Evolutionary conservation across 148 eudicot species (phyloP).

Genomic region (Nyssa sinensis): DNA sequence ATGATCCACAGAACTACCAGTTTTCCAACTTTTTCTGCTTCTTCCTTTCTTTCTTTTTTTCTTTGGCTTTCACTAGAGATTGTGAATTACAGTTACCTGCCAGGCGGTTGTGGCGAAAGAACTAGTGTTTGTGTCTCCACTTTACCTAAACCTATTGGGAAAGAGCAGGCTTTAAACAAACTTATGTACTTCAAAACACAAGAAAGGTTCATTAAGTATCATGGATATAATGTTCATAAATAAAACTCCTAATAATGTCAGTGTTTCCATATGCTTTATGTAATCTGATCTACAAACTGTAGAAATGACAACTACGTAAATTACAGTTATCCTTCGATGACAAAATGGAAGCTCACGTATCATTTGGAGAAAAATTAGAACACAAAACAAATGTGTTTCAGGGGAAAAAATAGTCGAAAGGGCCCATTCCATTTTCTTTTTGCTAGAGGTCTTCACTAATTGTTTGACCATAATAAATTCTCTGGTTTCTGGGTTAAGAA

Average conservation of each 20-base stretch:
- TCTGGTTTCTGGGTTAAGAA: no score
- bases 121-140: conserved; percentile 68
- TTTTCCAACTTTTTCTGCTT: no score
- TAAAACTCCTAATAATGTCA: neutral
- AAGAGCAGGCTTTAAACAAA: conserved; percentile 16
- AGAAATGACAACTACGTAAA: neutral
- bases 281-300: neutral
- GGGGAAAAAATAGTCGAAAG: neutral
- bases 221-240: neutral
- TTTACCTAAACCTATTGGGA: conserved; percentile 63
- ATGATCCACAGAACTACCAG: no score
- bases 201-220: neutral
- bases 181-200: conserved; percentile 1
- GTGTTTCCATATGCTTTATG: neutral
- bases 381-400: neutral
- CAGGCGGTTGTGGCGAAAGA: conserved; percentile 63
- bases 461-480: no score
- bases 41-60: no score
- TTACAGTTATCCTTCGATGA: neutral
- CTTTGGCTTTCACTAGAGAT: no score
- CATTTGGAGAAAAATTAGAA: neutral
- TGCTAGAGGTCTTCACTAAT: no score
- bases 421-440: no score
- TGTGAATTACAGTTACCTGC: conserved; percentile 42
- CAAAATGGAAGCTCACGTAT: neutral